These are phyloP conservation scores for Metschnikowia proteae DNA, from an alignment of 805 yeast genomes.

Conservation along the genomic window DNA sequence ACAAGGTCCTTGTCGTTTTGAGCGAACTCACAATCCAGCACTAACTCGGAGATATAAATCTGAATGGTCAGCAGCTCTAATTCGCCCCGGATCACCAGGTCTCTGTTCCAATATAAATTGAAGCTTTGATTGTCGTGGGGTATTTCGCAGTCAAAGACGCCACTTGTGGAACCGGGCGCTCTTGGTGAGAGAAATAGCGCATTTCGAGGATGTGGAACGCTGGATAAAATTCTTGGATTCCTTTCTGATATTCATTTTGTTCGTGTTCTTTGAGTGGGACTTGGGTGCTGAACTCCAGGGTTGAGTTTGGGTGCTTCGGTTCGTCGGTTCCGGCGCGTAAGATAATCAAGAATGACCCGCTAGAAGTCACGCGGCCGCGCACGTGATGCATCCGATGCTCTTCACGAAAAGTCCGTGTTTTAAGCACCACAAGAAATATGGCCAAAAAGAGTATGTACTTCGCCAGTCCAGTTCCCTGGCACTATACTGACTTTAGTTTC, in stretches of 20 bases:
- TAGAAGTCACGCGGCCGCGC: not conserved
- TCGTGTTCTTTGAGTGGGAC: not conserved
- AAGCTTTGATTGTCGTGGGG: conserved; percentile 2
- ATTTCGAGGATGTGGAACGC: not conserved
- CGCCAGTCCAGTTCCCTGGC: not conserved
- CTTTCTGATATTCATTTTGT: not conserved
- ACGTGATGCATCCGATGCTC: conserved; percentile 4
- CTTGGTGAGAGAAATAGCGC: not conserved
- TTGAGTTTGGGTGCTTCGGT: not conserved
- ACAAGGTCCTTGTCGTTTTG: not conserved
- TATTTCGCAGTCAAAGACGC: conserved; percentile 31
- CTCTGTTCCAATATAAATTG: not conserved
- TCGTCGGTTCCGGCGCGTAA: not conserved
- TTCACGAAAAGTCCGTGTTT: conserved; percentile 4
- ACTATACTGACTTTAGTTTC: conserved; percentile 41
- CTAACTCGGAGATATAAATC: not conserved
- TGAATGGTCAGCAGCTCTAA: not conserved
- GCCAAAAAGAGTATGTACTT: conserved; percentile 37
- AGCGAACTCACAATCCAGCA: not conserved
- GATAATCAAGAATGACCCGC: not conserved
- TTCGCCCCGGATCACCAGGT: not conserved
- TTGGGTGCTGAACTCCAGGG: too few species aligned
- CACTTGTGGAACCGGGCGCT: conserved; percentile 16
- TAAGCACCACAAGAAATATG: conserved; percentile 20
- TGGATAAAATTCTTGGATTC: not conserved